Evolutionary conservation across 2,329 filamentous ascomycete species (phyloP).

Genomic region (Xylaria sp.): DNA sequence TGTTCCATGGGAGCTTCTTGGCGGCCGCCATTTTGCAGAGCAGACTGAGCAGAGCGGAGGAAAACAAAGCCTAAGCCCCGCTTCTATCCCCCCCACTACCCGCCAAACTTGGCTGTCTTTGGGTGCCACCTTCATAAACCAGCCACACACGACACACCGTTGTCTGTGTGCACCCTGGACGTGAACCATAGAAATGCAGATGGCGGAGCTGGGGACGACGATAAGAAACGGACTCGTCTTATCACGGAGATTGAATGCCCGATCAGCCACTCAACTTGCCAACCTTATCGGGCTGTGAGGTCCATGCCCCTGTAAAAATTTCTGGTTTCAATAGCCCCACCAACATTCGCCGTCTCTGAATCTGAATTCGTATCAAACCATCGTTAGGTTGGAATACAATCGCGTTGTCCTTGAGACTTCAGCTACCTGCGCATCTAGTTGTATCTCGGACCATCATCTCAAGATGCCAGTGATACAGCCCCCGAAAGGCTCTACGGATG

Average conservation of each 20-base stretch:
- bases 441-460: background rate
- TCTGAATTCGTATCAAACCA: too few relatives aligned
- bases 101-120: too few relatives aligned
- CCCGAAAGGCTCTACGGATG: constrained; percentile 53
- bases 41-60: too few relatives aligned
- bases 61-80: too few relatives aligned
- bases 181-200: too few relatives aligned
- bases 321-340: constrained; percentile 22
- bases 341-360: background rate
- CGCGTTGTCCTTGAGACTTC: too few relatives aligned
- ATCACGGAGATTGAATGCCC: constrained; percentile 2
- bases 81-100: too few relatives aligned
- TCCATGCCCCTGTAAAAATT: constrained; percentile 20
- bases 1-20: background rate
- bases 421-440: background rate
- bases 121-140: too few relatives aligned
- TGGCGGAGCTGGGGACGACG: background rate
- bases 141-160: too few relatives aligned
- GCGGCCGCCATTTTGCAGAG: background rate
- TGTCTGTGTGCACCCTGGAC: too few relatives aligned
- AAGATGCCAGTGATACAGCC: constrained; percentile 59
- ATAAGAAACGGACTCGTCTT: constrained; percentile 9
- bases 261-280: background rate
- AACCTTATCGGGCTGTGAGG: background rate
- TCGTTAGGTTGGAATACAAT: too few relatives aligned